These are phyloP conservation scores for Cutaneotrichosporon sp. DNA, from an alignment of 1,284 basidiomycete species.

Conservation along the genomic window DNA sequence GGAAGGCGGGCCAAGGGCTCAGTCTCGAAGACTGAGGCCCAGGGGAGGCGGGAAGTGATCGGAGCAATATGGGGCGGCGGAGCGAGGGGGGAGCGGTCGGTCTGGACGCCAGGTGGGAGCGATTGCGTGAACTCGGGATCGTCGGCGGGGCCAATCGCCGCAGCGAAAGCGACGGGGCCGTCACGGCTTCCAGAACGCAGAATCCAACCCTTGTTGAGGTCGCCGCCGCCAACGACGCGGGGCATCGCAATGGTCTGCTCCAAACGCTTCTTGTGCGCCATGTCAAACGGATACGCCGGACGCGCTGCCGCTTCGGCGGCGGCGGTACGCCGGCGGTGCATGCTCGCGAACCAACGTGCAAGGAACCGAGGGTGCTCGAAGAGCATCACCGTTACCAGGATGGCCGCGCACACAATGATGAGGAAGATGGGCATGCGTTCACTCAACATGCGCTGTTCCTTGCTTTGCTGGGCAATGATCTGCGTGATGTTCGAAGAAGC, in stretches of 20 bases:
- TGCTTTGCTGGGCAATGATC: constrained; percentile 3
- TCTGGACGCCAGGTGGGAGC: constrained; percentile 1
- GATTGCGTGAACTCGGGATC: background rate
- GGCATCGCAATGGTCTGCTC: background rate
- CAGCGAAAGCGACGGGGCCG: background rate
- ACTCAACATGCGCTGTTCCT: background rate
- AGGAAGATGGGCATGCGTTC: constrained; percentile 22
- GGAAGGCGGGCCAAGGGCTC: constrained; percentile 41
- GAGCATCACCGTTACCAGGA: constrained; percentile 39
- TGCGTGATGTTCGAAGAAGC: constrained; percentile 5
- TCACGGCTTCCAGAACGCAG: constrained; percentile 18
- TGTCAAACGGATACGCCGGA: constrained; percentile 18
- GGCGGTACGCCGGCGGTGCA: constrained; percentile 16
- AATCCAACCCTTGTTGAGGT: constrained; percentile 37
- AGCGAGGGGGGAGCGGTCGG: constrained; percentile 12
- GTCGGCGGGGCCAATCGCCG: background rate
- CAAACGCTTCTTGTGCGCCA: constrained; percentile 10
- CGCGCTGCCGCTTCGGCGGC: constrained; percentile 11
- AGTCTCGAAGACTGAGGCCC: constrained; percentile 27
- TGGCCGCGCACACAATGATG: constrained; percentile 30
- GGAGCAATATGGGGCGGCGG: constrained; percentile 44
- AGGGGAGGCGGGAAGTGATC: constrained; percentile 34
- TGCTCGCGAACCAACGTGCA: constrained; percentile 44
- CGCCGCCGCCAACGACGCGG: constrained; percentile 35
- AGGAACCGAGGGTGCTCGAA: constrained; percentile 46